Conservation (phyloP, 192 early-diverging fungal genomes). For the Coemansia sp. region DNA sequence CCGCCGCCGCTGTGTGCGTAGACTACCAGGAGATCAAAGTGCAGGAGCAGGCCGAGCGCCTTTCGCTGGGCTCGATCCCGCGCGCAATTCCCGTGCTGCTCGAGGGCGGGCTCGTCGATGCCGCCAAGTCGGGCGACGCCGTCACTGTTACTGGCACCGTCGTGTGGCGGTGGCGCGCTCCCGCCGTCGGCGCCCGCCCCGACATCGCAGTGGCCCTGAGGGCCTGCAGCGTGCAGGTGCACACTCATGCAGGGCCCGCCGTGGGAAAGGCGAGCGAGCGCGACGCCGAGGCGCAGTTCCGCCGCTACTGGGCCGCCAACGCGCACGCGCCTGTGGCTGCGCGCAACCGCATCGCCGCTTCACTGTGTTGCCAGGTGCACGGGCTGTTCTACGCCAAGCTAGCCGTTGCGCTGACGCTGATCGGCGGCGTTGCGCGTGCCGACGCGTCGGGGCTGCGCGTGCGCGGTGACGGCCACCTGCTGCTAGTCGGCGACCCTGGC, state of each 20-base stretch:
- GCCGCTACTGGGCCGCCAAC: conserved; percentile 86
- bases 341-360: conserved; percentile 84
- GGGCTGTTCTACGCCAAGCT: conserved; percentile 97
- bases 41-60: conserved; percentile 92
- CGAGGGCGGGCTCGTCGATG: conserved; percentile 94
- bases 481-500: conserved; percentile 88
- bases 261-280: background rate
- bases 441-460: conserved; percentile 86
- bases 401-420: conserved; percentile 87
- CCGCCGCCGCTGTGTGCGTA: conserved; percentile 72
- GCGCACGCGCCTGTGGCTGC: conserved; percentile 68
- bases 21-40: conserved; percentile 96
- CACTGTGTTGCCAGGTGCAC: conserved; percentile 94
- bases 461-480: conserved; percentile 95
- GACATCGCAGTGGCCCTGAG: conserved; percentile 94
- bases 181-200: conserved; percentile 86
- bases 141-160: conserved; percentile 94
- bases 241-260: conserved; percentile 39
- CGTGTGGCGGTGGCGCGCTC: conserved; percentile 82
- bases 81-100: conserved; percentile 89
- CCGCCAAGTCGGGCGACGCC: conserved; percentile 93
- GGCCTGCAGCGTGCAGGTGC: conserved; percentile 89
- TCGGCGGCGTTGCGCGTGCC: conserved; percentile 94
- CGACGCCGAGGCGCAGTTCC: conserved; percentile 41
- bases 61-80: conserved; percentile 91